Evolutionary conservation across 2,329 filamentous ascomycete genomes (phyloP).

Genomic region (Didymella lethalis): DNA sequence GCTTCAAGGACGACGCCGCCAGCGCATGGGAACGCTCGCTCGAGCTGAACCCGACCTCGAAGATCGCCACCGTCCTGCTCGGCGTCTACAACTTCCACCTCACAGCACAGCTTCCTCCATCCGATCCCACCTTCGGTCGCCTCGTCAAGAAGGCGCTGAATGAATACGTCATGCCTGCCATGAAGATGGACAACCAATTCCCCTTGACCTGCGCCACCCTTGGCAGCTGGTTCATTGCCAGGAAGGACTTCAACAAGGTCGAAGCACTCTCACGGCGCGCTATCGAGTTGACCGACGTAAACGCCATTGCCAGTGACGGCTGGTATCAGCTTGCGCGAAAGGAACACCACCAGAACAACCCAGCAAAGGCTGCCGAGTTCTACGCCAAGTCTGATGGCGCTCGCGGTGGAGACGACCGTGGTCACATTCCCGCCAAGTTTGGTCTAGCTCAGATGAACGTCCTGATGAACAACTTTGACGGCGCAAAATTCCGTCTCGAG

Average conservation of each 20-base stretch:
- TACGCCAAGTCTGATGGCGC: slow-evolving; percentile 92
- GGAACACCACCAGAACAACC: slow-evolving; percentile 82
- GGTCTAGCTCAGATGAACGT: slow-evolving; percentile 90
- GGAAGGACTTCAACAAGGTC: slow-evolving; percentile 80
- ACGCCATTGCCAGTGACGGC: slow-evolving; percentile 94
- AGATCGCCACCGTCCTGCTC: slow-evolving; percentile 87
- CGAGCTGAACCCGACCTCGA: slow-evolving; percentile 83
- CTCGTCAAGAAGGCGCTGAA: slow-evolving; percentile 95
- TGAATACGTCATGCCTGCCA: slow-evolving; percentile 90
- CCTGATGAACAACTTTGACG: slow-evolving; percentile 81
- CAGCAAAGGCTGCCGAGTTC: slow-evolving; percentile 79
- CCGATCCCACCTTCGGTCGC: slow-evolving; percentile 82
- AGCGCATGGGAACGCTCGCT: slow-evolving; percentile 87
- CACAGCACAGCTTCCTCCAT: slow-evolving; percentile 81
- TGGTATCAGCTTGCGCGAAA: slow-evolving; percentile 95
- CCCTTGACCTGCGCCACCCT: slow-evolving; percentile 92
- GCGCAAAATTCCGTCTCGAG: slow-evolving; percentile 91
- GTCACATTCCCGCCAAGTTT: slow-evolving; percentile 93
- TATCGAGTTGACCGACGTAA: slow-evolving; percentile 94
- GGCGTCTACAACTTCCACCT: slow-evolving; percentile 89
- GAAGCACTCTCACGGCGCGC: slow-evolving; percentile 89
- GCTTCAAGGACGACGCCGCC: slow-evolving; percentile 91
- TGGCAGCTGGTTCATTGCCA: slow-evolving; percentile 85
- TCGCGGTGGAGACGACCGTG: slow-evolving; percentile 86
- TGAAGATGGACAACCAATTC: slow-evolving; percentile 90